These are phyloP conservation scores for Tetrapisispora pingtungensis DNA, from an alignment of 805 yeast genomes.

Conservation along the genomic window DNA sequence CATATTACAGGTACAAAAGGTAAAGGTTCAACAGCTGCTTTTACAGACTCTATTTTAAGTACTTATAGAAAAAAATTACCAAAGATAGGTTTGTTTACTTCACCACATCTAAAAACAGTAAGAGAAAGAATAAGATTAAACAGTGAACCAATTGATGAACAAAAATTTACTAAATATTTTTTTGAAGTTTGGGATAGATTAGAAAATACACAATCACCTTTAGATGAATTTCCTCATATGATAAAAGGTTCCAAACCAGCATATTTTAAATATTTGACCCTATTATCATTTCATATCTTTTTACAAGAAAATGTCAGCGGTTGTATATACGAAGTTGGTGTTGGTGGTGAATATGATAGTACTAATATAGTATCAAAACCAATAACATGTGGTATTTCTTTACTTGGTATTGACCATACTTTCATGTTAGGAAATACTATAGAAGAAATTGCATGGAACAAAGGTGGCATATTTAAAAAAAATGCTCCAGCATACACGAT, in stretches of 20 bases:
- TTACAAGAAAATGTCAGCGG: conserved; percentile 82
- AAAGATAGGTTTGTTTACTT: conserved; percentile 86
- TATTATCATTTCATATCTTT: conserved; percentile 85
- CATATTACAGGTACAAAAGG: conserved; percentile 98
- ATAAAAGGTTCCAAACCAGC: conserved; percentile 71
- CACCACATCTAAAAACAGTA: conserved; percentile 91
- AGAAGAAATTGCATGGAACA: conserved; percentile 90
- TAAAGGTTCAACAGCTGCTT: conserved; percentile 96
- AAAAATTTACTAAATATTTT: conserved; percentile 74
- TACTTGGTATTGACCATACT: conserved; percentile 89
- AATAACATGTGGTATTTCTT: conserved; percentile 72
- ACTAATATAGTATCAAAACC: conserved; percentile 80
- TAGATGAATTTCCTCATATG: conserved; percentile 60
- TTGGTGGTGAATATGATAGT: conserved; percentile 96
- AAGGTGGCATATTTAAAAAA: conserved; percentile 80
- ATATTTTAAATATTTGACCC: conserved; percentile 83
- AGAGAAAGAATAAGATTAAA: conserved; percentile 84
- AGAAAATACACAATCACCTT: conserved; percentile 45
- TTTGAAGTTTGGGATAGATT: conserved; percentile 90
- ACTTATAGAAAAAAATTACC: conserved; percentile 40
- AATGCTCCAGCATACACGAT: conserved; percentile 61
- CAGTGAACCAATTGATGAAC: conserved; percentile 77
- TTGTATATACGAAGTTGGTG: conserved; percentile 95
- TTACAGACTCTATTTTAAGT: conserved; percentile 66
- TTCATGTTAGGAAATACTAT: conserved; percentile 78